A percentile compares a stretch with the other conserved stretches of the same genome.
Evolutionary conservation across 2,329 filamentous ascomycete genomes (phyloP).

Genomic region (Sphaerulina populicola): DNA sequence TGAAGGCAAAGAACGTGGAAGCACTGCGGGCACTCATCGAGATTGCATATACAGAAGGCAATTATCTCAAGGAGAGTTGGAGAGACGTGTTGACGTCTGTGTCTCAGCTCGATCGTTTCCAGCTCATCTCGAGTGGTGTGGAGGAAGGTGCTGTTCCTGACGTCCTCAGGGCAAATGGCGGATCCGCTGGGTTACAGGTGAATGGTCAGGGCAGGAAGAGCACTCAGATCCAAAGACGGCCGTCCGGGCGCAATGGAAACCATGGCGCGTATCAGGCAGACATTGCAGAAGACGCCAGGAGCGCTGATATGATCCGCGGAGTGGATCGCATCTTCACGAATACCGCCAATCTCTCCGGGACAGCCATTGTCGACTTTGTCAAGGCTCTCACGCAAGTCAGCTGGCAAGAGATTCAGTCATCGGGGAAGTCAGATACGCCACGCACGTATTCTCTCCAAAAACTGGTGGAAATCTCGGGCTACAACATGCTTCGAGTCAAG

Average conservation of each 20-base stretch:
- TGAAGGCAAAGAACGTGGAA: conserved; percentile 92
- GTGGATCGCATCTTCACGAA: conserved; percentile 97
- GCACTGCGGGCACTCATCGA: conserved; percentile 86
- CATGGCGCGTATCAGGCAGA: conserved; percentile 54
- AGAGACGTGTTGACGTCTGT: conserved; percentile 91
- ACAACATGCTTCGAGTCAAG: conserved; percentile 97
- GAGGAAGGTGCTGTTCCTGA: conserved; percentile 89
- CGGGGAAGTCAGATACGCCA: conserved; percentile 88
- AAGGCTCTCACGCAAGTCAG: conserved; percentile 88
- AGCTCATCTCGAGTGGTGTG: conserved; percentile 88
- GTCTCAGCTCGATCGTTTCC: conserved; percentile 88
- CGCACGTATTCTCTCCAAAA: conserved; percentile 97
- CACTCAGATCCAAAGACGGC: conserved; percentile 52
- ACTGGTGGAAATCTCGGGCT: conserved; percentile 96
- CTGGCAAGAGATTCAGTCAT: conserved; percentile 98
- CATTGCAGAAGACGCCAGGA: conserved; percentile 84
- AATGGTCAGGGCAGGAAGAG: conserved; percentile 22
- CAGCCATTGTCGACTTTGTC: conserved; percentile 93
- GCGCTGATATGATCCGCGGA: conserved; percentile 82
- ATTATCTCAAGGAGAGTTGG: conserved; percentile 83
- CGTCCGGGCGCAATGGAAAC: conserved; percentile 40
- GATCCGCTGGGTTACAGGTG: conserved; percentile 11
- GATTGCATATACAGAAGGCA: conserved; percentile 85
- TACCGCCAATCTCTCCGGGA: conserved; percentile 83
- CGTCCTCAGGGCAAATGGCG: conserved; percentile 60